Base-by-base conservation (phyloP, 805 yeast species). In the Cyberlindnera misumaiensis region DNA sequence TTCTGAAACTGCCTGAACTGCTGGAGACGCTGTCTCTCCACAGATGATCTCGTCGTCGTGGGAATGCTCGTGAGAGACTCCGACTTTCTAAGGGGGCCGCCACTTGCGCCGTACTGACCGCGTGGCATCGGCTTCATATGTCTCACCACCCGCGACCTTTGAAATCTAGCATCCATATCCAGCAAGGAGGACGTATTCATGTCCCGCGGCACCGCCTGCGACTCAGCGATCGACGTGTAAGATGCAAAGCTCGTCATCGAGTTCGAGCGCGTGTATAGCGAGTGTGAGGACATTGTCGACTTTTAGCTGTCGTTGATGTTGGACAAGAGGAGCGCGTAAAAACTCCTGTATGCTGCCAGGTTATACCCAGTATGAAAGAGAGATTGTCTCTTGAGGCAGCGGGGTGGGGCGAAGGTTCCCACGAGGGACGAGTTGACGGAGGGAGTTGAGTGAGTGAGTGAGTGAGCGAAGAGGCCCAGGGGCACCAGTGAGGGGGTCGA, bases 191-290 rank as follows among this genome's bases (percentile, higher is more conserved):
- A 41, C 2, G 59, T 55, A 5, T 56, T 49, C 3, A 46, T 36
- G 8, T 47, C 48, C 26, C 59, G 45, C 3, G 56, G 50, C 7
- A 30, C 31, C 8, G 16, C 35, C 10, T 32, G 30, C 5, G 42
- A 31, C 3, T 47, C 33, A 4, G 39, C 36, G 11, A n/a, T 36
- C 16, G 49, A 44, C 8, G 36, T 30, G 26, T 28, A 41, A 1
- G 59, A 53, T n/a, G 31, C 32, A 38, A 45, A 41, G 26, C 57
- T 53, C 10, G 56, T 33, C 24, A 51, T 22, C 4, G 58, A 52
- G 38, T 43, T 39, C 10, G 48, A 29, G 5, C 53, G 36, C 13
- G 28, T 31, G 32, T 28, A 22, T 14, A 29, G 31, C 15, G 18
- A 15, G 31, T 29, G 31, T 14, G 16, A 14, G 18, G 17, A 29